A percentile compares a stretch with the other conserved stretches of the same genome.
Evolutionary conservation across 2,329 filamentous ascomycete genomes (phyloP).

Genomic region (Penicillium sp.): DNA sequence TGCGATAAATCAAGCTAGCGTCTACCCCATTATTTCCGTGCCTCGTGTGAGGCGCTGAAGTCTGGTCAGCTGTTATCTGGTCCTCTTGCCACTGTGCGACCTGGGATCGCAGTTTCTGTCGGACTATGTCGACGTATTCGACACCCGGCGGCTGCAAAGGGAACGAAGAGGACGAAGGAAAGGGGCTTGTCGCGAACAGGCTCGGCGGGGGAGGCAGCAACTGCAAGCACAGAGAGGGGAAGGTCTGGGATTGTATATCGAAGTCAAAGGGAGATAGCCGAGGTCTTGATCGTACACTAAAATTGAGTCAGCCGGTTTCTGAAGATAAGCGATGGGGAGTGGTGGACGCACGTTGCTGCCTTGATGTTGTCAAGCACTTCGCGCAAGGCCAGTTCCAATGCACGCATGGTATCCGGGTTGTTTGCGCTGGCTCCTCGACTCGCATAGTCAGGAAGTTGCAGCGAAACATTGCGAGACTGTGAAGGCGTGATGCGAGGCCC

Average conservation of each 20-base stretch:
- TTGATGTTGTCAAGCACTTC: conserved; percentile 80
- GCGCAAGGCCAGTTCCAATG: conserved; percentile 79
- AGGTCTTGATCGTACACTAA: conserved; percentile 47
- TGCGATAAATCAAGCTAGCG: conserved; percentile 42
- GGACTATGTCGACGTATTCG: conserved; percentile 72
- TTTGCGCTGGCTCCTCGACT: conserved; percentile 63
- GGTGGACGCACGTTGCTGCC: conserved; percentile 70
- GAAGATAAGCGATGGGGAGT: neutral
- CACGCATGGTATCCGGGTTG: conserved; percentile 79
- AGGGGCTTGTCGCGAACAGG: conserved; percentile 77
- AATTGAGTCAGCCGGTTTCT: conserved; percentile 10
- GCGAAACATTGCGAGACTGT: conserved; percentile 34
- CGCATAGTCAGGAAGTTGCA: conserved; percentile 54
- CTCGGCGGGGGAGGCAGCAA: conserved; percentile 79
- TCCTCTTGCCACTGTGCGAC: conserved; percentile 66
- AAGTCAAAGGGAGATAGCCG: conserved; percentile 66
- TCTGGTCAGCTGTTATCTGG: conserved; percentile 33
- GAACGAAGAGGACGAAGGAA: conserved; percentile 77
- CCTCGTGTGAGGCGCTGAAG: conserved; percentile 39
- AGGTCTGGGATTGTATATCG: conserved; percentile 81
- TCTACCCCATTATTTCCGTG: conserved; percentile 31
- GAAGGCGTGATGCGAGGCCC: conserved; percentile 35
- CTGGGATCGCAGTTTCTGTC: conserved; percentile 65
- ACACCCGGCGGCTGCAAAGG: conserved; percentile 73
- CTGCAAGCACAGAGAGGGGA: conserved; percentile 79